phyloP scores from a whole-genome alignment of 179 eudicot species.

The Sideroxylon spinosum region DNA sequence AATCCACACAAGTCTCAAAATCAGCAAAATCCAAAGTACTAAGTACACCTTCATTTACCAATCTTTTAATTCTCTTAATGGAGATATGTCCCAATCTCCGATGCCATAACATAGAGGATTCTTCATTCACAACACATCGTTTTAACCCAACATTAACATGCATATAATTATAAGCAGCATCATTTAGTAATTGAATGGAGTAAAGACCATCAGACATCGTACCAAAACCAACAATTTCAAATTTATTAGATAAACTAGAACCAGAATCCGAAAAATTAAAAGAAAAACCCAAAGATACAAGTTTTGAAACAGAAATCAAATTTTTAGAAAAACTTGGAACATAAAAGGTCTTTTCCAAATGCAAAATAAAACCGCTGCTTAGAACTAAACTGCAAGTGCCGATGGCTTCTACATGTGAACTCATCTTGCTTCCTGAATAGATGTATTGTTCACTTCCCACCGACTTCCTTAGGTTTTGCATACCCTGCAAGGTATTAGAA shows the following conservation, averaged over 20 bases:
- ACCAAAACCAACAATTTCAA: not conserved
- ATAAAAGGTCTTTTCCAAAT: slow-evolving; percentile 15
- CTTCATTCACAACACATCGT: slow-evolving; percentile 13
- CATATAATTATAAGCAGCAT: not conserved
- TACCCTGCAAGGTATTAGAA: slow-evolving; percentile 17
- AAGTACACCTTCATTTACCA: slow-evolving; percentile 21
- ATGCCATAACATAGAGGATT: slow-evolving; percentile 23
- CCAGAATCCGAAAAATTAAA: slow-evolving; percentile 12
- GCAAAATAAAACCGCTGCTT: slow-evolving; percentile 15
- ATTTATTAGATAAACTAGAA: slow-evolving; percentile 10
- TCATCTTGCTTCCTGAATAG: slow-evolving; percentile 18
- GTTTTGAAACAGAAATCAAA: slow-evolving; percentile 19
- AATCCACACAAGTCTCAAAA: not conserved
- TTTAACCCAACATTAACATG: not conserved
- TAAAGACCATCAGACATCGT: slow-evolving; percentile 4
- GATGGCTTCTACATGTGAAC: slow-evolving; percentile 23
- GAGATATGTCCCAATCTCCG: slow-evolving; percentile 20
- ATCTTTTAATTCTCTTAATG: slow-evolving; percentile 17
- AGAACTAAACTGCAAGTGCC: slow-evolving; percentile 19
- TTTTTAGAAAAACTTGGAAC: slow-evolving; percentile 9
- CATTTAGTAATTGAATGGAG: not conserved
- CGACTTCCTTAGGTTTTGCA: slow-evolving; percentile 15
- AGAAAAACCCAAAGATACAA: slow-evolving; percentile 13
- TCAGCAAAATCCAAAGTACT: not conserved
- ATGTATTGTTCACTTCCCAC: slow-evolving; percentile 16